Conservation (phyloP, 176 grass and related monocot species). For the Hsuehochloa calcarea region DNA sequence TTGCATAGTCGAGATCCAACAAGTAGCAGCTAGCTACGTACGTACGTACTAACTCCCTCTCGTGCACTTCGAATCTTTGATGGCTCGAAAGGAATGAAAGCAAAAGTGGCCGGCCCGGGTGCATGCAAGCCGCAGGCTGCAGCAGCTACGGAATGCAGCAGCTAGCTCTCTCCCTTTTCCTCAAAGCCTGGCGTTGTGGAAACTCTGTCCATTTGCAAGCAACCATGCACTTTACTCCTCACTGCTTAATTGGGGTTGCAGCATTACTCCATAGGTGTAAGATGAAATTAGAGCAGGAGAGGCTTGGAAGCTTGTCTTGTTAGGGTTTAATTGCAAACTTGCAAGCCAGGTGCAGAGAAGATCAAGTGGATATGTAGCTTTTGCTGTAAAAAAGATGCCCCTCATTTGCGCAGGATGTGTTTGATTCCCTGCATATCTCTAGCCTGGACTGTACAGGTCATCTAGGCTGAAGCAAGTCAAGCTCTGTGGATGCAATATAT, state of each 20-base stretch:
- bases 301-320: slow-evolving; percentile 20
- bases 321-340: neutral
- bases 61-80: neutral
- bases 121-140: neutral
- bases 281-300: neutral
- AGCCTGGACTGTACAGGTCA: too few relatives aligned
- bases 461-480: too few relatives aligned
- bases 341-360: neutral
- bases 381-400: neutral
- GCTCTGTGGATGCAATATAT: too few relatives aligned
- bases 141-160: neutral
- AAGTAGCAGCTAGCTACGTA: neutral
- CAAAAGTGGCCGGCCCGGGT: neutral
- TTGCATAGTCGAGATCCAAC: neutral
- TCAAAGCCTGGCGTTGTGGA: slow-evolving; percentile 31
- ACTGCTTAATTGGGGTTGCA: neutral
- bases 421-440: too few relatives aligned
- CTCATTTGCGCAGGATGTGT: neutral
- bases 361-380: neutral
- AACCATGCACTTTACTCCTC: neutral
- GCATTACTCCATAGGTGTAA: neutral
- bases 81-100: neutral
- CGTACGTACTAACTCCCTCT: neutral
- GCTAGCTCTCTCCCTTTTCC: neutral
- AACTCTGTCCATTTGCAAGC: slow-evolving; percentile 35